Evolutionary conservation across 345 rosid species (phyloP).

Genomic region (Salix koriyanagi): DNA sequence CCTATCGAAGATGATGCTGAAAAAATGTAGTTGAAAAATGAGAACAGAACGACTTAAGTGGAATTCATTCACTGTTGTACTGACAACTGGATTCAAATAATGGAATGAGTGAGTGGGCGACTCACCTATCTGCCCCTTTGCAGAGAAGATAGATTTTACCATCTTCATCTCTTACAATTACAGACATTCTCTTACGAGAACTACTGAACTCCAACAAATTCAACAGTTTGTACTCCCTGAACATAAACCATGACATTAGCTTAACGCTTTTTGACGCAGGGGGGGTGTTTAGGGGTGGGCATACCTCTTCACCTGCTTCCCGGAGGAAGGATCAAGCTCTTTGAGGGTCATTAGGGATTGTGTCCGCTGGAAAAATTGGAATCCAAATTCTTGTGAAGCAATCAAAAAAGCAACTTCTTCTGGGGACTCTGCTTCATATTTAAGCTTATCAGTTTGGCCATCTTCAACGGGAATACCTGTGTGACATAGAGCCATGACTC

Average conservation of each 20-base stretch:
- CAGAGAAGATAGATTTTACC: conserved; percentile 63
- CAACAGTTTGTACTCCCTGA: conserved; percentile 65
- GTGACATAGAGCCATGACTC: conserved; percentile 69
- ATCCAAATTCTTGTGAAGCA: conserved; percentile 71
- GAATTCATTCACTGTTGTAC: too few species aligned
- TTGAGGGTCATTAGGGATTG: conserved; percentile 52
- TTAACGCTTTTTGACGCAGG: not conserved
- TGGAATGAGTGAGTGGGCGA: not conserved
- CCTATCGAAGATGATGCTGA: conserved; percentile 68
- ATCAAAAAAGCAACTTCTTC: conserved; percentile 74
- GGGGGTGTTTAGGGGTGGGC: not conserved
- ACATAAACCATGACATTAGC: conserved; percentile 12
- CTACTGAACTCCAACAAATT: conserved; percentile 70
- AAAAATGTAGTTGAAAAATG: not conserved
- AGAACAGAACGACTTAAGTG: not conserved
- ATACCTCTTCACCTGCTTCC: conserved; percentile 50
- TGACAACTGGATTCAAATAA: not conserved
- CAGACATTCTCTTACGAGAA: conserved; percentile 81
- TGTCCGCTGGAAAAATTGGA: conserved; percentile 59
- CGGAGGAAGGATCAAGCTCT: conserved; percentile 43
- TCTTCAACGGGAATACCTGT: conserved; percentile 60
- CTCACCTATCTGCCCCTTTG: conserved; percentile 88
- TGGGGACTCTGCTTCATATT: conserved; percentile 85
- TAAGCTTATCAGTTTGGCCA: conserved; percentile 43
- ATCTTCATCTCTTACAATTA: conserved; percentile 54